phyloP scores from a whole-genome alignment of 2,329 filamentous ascomycete species.

The Ophiostoma sp. region DNA sequence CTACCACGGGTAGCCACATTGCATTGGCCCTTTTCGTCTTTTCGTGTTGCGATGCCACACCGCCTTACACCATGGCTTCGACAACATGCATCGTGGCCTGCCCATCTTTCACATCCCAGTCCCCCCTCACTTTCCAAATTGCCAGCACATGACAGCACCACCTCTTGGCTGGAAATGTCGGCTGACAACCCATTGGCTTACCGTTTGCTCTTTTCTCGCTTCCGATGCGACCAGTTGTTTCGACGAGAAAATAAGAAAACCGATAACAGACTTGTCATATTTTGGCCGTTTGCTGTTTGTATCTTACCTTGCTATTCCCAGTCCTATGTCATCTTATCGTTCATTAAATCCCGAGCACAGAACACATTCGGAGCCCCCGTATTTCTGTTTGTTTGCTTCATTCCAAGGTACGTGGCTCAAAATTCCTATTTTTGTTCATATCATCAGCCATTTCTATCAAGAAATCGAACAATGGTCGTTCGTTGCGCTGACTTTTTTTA shows the following conservation, averaged over 20 bases:
- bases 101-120: background rate
- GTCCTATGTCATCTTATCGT: background rate
- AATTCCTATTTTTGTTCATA: no score
- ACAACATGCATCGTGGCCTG: background rate
- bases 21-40: background rate
- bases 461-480: no score
- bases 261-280: background rate
- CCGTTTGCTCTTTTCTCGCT: background rate
- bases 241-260: background rate
- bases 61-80: background rate
- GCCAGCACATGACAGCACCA: background rate
- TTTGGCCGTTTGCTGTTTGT: background rate
- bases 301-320: background rate
- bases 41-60: slow-evolving; percentile 1
- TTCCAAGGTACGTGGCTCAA: background rate
- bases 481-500: background rate
- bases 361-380: background rate
- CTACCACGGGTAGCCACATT: background rate
- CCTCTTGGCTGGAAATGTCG: background rate
- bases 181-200: background rate
- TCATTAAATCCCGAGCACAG: background rate
- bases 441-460: no score
- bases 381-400: background rate
- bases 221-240: background rate
- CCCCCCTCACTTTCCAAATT: background rate